phyloP scores from a whole-genome alignment of 345 rosid genomes.

The Mercurialis annua region DNA sequence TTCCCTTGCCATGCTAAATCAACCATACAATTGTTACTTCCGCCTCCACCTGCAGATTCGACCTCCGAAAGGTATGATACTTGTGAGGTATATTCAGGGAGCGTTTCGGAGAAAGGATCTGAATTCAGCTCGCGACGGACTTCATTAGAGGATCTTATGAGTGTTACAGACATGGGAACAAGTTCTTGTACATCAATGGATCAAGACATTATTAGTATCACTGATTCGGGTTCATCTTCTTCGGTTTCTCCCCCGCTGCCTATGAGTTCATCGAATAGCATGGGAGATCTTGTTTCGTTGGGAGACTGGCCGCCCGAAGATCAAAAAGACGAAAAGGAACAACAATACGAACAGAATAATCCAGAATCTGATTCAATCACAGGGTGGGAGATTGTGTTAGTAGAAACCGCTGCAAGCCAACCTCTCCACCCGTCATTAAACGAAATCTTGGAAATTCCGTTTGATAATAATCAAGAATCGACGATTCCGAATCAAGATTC shows the following conservation, averaged over 20 bases:
- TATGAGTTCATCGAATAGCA: constrained; percentile 13
- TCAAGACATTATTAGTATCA: constrained; percentile 10
- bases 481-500: constrained; percentile 14
- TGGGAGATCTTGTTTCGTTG: constrained; percentile 30
- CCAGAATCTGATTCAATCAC: constrained; percentile 3
- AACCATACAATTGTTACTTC: constrained; percentile 27
- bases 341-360: constrained; percentile 12
- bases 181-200: constrained; percentile 21
- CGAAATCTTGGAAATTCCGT: background rate
- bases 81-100: constrained; percentile 12
- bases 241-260: constrained; percentile 19
- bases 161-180: constrained; percentile 30
- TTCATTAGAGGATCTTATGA: constrained; percentile 58
- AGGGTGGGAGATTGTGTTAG: constrained; percentile 58
- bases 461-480: constrained; percentile 2
- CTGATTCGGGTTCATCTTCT: constrained; percentile 28
- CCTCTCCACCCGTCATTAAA: constrained; percentile 22
- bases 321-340: constrained; percentile 1
- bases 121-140: constrained; percentile 40
- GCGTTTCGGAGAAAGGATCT: constrained; percentile 27
- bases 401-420: constrained; percentile 30
- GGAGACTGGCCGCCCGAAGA: constrained; percentile 39
- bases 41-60: constrained; percentile 9
- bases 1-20: constrained; percentile 35
- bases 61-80: constrained; percentile 28